A percentile compares a stretch with the other conserved stretches of the same genome.
Evolutionary conservation across 805 yeast genomes (phyloP).

Genomic region (Isabelozyma heimii): DNA sequence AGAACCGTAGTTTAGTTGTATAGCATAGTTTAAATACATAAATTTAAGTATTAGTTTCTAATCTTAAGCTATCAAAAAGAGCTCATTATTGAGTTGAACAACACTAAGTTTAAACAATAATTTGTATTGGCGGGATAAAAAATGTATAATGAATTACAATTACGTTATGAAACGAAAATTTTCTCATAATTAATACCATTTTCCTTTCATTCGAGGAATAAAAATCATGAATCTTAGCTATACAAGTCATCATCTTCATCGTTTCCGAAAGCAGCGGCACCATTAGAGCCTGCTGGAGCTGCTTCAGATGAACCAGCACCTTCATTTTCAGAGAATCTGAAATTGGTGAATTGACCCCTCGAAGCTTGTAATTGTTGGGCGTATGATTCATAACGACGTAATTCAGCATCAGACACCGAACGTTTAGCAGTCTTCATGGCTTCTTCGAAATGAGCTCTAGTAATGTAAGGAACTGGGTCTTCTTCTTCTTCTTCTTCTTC

Average conservation of each 20-base stretch:
- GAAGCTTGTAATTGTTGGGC: slow-evolving; percentile 95
- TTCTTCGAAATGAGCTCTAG: slow-evolving; percentile 93
- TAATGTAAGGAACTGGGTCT: slow-evolving; percentile 95
- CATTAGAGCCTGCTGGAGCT: slow-evolving; percentile 23
- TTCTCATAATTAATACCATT: too few relatives aligned
- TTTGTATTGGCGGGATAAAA: neutral
- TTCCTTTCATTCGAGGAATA: neutral
- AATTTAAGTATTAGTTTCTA: too few relatives aligned
- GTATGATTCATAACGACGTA: slow-evolving; percentile 97
- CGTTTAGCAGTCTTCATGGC: slow-evolving; percentile 99
- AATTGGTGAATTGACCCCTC: slow-evolving; percentile 90
- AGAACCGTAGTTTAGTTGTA: neutral
- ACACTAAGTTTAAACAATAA: neutral
- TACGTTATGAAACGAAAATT: neutral
- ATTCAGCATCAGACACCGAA: slow-evolving; percentile 94
- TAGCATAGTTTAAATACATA: neutral
- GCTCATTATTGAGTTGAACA: too few relatives aligned
- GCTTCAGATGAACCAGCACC: slow-evolving; percentile 14
- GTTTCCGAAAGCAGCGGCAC: slow-evolving; percentile 47
- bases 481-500: slow-evolving; percentile 75
- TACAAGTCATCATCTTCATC: slow-evolving; percentile 66
- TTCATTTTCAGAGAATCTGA: slow-evolving; percentile 66
- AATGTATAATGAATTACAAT: neutral
- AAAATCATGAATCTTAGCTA: slow-evolving; percentile 27
- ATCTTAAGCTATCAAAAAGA: too few relatives aligned